Evolutionary conservation across 1,139 yeast species (phyloP), one percentile per base, ranked within the genome.

Genomic region (Lodderomyces parapsilosis): DNA sequence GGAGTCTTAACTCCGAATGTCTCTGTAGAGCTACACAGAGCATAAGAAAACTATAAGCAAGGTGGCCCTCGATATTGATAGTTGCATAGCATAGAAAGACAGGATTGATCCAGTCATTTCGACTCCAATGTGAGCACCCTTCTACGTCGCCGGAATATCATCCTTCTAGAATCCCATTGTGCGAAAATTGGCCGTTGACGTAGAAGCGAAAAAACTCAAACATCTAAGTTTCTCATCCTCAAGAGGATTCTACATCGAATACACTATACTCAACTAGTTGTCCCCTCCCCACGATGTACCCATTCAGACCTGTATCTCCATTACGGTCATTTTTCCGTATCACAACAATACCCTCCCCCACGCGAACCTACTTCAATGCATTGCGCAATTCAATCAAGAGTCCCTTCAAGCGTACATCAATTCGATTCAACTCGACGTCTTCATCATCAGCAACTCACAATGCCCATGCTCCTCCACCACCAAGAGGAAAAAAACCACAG

Each of bases 401-500:
- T 5, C 15, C 36, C 11, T 44, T 33, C 24, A 33, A 33, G n/a
- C 31, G 24, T 20, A 33, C 24, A 9, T 45, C 43, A 37, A 42
- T 40, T 49, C 31, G 69, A 25, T 54, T 59, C 38, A 63, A 62
- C 43, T 55, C 63, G n/a, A n/a, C n/a, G n/a, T n/a, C n/a, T 14
- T 51, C 60, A 19, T 55, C 63, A 17, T 52, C 61, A 22, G 36
- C 38, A 10, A 24, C 39, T 7, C 23, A n/a, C 25, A 30, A 31
- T 14, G 15, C 28, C 23, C 41, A 31, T 14, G 15, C 28, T 15
- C 41, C 46, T 8, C 40, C 53, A 14, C 31, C 31, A 8, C 33
- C 33, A 30, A 15, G 5, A 8, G 33, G 33, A 4, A 47, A 53
- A 13, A 45, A 56, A 32, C 50, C 60, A 8, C 63, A 68, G 2